phyloP scores from a whole-genome alignment of 2,329 filamentous ascomycete species.

The Aspergillus fructus region DNA sequence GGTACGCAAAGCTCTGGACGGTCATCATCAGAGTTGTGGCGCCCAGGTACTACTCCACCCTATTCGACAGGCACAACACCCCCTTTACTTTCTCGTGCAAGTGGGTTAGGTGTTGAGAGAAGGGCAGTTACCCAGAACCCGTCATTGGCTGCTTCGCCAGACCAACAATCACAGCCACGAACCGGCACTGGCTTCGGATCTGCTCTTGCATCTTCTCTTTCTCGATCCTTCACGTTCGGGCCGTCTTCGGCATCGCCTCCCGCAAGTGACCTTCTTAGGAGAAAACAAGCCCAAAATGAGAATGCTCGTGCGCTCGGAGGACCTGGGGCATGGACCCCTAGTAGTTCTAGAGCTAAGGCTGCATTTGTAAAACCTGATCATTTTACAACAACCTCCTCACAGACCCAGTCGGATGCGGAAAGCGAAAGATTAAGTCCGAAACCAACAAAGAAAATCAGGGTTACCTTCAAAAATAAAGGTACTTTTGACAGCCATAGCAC shows the following conservation, averaged over 20 bases:
- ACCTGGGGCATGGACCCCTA: slow-evolving; percentile 29
- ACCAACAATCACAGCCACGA: slow-evolving; percentile 38
- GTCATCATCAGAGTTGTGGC: slow-evolving; percentile 53
- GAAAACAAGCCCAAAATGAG: slow-evolving; percentile 36
- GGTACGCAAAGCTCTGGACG: slow-evolving; percentile 48
- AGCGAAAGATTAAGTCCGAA: slow-evolving; percentile 35
- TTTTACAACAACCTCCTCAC: slow-evolving; percentile 31
- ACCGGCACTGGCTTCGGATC: slow-evolving; percentile 43
- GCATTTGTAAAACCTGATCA: slow-evolving; percentile 30
- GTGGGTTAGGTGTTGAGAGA: slow-evolving; percentile 40
- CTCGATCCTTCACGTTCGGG: slow-evolving; percentile 45
- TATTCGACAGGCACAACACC: slow-evolving; percentile 55
- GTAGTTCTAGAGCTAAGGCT: slow-evolving; percentile 22
- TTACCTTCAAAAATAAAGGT: slow-evolving; percentile 57
- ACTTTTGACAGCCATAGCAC: slow-evolving; percentile 55
- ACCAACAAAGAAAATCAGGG: slow-evolving; percentile 40
- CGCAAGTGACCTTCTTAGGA: slow-evolving; percentile 32
- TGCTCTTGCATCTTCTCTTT: slow-evolving; percentile 45
- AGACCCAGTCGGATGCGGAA: slow-evolving; percentile 40
- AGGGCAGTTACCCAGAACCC: slow-evolving; percentile 43
- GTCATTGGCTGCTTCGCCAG: slow-evolving; percentile 43
- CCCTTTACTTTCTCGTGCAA: slow-evolving; percentile 44
- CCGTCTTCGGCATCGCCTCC: slow-evolving; percentile 46
- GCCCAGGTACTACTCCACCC: slow-evolving; percentile 50
- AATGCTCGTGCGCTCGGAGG: slow-evolving; percentile 32